Percentiles rank a stretch among this genome's conserved stretches.
These are phyloP conservation scores for Vitis cinerea DNA, from an alignment of 164 flowering plant species.

Conservation along the genomic window DNA sequence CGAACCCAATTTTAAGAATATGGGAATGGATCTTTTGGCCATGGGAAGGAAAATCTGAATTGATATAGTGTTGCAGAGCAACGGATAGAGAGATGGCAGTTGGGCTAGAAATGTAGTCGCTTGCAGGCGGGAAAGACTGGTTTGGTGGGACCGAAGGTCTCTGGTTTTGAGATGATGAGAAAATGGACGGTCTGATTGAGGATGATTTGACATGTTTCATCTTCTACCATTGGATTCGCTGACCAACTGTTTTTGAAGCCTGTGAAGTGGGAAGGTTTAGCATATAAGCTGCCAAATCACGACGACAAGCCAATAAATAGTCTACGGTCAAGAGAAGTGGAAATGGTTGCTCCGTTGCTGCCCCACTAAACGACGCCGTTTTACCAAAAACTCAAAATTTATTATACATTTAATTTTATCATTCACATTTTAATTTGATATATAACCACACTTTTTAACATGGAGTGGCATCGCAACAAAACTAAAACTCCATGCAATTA, in stretches of 20 bases:
- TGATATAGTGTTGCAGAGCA: constrained; percentile 64
- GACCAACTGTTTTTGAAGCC: not conserved
- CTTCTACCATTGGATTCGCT: constrained; percentile 12
- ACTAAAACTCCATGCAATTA: no score
- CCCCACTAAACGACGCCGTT: no score
- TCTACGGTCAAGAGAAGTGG: no score
- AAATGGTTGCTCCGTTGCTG: no score
- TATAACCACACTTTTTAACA: no score
- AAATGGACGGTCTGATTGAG: constrained; percentile 12
- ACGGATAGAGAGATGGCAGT: constrained; percentile 36
- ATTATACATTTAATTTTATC: no score
- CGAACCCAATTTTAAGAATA: constrained; percentile 65
- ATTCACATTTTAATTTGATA: no score
- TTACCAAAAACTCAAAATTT: no score
- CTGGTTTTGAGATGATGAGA: constrained; percentile 3
- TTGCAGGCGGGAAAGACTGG: constrained; percentile 13
- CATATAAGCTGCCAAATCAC: no score
- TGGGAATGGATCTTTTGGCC: constrained; percentile 76
- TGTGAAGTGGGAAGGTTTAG: no score
- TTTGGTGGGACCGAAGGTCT: not conserved
- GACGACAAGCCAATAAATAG: no score
- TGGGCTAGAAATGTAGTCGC: constrained; percentile 13
- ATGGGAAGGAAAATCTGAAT: constrained; percentile 53
- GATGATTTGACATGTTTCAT: constrained; percentile 29
- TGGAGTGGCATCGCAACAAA: no score